Conservation (phyloP, 2,329 filamentous ascomycete species). For the Botryotinia globosa region DNA sequence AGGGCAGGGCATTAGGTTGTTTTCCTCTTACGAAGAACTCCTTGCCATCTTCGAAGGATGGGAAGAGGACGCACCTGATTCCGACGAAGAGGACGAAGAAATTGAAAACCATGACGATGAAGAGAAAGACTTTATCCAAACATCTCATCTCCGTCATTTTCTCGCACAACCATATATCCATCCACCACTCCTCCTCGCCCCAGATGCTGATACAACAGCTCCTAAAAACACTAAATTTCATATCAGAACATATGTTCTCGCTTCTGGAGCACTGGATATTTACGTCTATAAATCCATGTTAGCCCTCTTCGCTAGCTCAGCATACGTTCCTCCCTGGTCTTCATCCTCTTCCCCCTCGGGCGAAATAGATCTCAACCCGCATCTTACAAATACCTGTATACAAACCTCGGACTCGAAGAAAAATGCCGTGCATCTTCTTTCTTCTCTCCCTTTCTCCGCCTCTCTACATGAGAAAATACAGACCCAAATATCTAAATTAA, state of each 20-base stretch:
- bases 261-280: slow-evolving; percentile 72
- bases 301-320: slow-evolving; percentile 78
- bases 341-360: slow-evolving; percentile 28
- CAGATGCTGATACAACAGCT: slow-evolving; percentile 25
- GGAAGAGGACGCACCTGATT: slow-evolving; percentile 68
- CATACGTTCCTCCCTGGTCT: slow-evolving; percentile 65
- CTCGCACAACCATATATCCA: slow-evolving; percentile 94
- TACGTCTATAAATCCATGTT: slow-evolving; percentile 91
- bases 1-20: slow-evolving; percentile 88
- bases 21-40: slow-evolving; percentile 81
- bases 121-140: slow-evolving; percentile 59
- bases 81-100: slow-evolving; percentile 55
- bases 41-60: slow-evolving; percentile 86
- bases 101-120: slow-evolving; percentile 51
- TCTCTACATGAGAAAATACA: slow-evolving; percentile 58
- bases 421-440: slow-evolving; percentile 72
- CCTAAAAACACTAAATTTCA: slow-evolving; percentile 79
- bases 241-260: slow-evolving; percentile 86
- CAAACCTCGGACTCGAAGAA: slow-evolving; percentile 58
- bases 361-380: slow-evolving; percentile 59
- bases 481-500: slow-evolving; percentile 68
- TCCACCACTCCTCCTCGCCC: slow-evolving; percentile 68
- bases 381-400: slow-evolving; percentile 94
- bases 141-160: slow-evolving; percentile 92
- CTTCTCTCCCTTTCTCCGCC: slow-evolving; percentile 51